These are phyloP conservation scores for Fagopyrum homotropicum DNA, from an alignment of 148 eudicot species.

Conservation along the genomic window DNA sequence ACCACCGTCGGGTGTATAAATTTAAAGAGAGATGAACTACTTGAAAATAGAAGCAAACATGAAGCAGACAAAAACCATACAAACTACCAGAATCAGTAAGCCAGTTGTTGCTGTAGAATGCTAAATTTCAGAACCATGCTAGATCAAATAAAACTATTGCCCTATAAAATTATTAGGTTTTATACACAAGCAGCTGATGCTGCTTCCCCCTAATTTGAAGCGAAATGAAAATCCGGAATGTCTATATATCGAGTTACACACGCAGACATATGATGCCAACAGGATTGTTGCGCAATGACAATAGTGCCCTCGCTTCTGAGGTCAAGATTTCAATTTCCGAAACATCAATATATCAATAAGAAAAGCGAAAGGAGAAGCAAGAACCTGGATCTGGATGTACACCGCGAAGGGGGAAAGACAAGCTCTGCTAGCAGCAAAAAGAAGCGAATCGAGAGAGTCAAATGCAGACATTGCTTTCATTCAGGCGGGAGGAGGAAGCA, in stretches of 20 bases:
- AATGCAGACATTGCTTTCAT: conserved; percentile 34
- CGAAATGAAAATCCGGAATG: not conserved
- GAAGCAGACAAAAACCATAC: not conserved
- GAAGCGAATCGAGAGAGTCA: conserved; percentile 60
- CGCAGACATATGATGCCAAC: not conserved
- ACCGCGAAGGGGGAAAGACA: conserved; percentile 44
- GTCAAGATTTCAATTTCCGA: not conserved
- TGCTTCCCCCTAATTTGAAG: not conserved
- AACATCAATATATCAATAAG: not conserved
- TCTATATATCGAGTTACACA: not conserved
- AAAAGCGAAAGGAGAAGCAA: not conserved
- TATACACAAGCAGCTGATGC: not conserved
- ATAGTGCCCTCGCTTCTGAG: not conserved
- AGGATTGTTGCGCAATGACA: not conserved
- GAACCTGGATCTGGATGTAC: conserved; percentile 87
- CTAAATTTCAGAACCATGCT: not conserved
- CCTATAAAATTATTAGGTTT: not conserved
- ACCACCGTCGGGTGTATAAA: not conserved
- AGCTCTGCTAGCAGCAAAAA: conserved; percentile 58
- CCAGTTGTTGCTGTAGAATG: not conserved
- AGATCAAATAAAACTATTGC: not conserved
- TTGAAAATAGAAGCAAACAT: not conserved
- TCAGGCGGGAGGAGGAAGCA: conserved; percentile 6
- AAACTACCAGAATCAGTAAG: not conserved
- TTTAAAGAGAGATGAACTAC: not conserved